Conservation (phyloP, 202 grass and related monocot species). For the Schoenoplectus tabernaemontani region DNA sequence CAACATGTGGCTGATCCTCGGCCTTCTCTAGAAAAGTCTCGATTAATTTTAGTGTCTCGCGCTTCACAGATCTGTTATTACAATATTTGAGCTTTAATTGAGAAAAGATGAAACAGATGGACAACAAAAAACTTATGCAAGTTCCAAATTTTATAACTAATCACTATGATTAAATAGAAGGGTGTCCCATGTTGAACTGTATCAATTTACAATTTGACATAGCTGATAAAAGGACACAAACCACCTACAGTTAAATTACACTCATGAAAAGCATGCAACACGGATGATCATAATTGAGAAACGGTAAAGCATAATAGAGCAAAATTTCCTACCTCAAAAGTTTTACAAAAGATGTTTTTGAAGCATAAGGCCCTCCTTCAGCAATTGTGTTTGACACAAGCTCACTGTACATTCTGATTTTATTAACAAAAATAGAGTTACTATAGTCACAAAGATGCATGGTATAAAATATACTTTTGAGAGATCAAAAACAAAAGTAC, state of each 20-base stretch:
- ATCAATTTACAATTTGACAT: background rate
- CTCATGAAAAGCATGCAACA: background rate
- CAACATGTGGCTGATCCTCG: slow-evolving; percentile 88
- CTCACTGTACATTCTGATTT: slow-evolving; percentile 96
- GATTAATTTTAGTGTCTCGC: slow-evolving; percentile 93
- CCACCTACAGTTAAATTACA: background rate
- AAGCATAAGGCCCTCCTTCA: slow-evolving; percentile 95
- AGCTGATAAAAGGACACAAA: background rate
- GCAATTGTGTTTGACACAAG: slow-evolving; percentile 93
- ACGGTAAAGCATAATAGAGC: background rate
- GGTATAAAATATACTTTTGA: background rate
- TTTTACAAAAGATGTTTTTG: slow-evolving; percentile 94
- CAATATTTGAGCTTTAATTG: background rate
- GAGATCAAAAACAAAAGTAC: slow-evolving; percentile 33
- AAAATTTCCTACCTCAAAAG: slow-evolving; percentile 55
- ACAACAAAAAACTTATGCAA: background rate
- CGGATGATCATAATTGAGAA: slow-evolving; percentile 15
- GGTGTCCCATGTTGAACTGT: background rate
- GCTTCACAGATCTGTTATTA: slow-evolving; percentile 86
- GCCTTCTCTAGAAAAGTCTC: slow-evolving; percentile 99
- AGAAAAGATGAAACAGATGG: background rate
- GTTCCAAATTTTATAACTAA: background rate
- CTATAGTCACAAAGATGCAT: slow-evolving; percentile 5
- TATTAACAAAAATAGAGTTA: slow-evolving; percentile 18
- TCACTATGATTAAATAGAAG: background rate